These are phyloP conservation scores for Kodamaea sp. DNA, from an alignment of 1,139 yeast species.

Conservation along the genomic window DNA sequence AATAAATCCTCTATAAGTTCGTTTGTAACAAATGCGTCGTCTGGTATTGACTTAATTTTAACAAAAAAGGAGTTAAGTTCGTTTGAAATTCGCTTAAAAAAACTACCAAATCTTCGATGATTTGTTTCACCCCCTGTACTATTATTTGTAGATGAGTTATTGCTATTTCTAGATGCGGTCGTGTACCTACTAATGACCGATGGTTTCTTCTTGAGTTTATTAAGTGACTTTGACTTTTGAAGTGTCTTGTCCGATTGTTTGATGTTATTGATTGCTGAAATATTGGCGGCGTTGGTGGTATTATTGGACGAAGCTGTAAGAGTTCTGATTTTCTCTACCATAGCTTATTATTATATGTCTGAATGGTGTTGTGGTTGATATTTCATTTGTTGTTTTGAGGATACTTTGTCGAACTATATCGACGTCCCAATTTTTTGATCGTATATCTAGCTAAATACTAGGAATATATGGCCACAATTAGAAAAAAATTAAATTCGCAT, in stretches of 20 bases:
- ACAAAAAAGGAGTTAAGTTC: slow-evolving; percentile 35
- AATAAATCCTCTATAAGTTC: slow-evolving; percentile 44
- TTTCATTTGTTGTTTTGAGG: too few species aligned
- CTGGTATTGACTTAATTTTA: slow-evolving; percentile 37
- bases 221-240: slow-evolving; percentile 2
- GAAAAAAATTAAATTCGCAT: too few species aligned
- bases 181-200: slow-evolving; percentile 3
- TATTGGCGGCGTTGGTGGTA: not conserved
- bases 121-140: not conserved
- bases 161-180: slow-evolving; percentile 1
- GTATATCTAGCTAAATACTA: too few species aligned
- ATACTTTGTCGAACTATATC: too few species aligned
- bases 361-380: not conserved
- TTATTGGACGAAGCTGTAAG: not conserved
- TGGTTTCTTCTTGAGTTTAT: slow-evolving; percentile 6
- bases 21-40: slow-evolving; percentile 40
- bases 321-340: not conserved
- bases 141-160: not conserved
- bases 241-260: too few species aligned
- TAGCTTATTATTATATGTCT: not conserved
- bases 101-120: slow-evolving; percentile 9
- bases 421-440: too few species aligned
- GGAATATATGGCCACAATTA: too few species aligned
- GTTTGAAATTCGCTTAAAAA: slow-evolving; percentile 32
- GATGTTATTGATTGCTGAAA: not conserved